Evolutionary conservation across 208 protist genomes (phyloP).

Genomic region (Trypanosoma congolense): DNA sequence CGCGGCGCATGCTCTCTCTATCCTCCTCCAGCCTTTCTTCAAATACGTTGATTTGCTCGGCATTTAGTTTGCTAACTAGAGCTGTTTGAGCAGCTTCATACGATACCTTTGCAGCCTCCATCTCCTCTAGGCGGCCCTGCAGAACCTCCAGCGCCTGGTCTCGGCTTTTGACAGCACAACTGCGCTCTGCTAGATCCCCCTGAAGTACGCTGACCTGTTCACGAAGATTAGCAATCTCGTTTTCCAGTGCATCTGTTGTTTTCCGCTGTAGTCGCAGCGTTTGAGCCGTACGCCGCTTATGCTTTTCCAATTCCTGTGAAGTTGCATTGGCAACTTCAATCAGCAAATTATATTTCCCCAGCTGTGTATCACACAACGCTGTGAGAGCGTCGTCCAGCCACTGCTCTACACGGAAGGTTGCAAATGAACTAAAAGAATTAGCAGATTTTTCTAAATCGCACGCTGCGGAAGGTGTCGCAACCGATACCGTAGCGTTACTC

Average conservation of each 20-base stretch:
- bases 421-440: too few relatives aligned
- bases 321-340: slow-evolving; percentile 6
- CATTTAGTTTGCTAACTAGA: slow-evolving; percentile 32
- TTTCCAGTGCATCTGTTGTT: slow-evolving; percentile 46
- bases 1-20: slow-evolving; percentile 31
- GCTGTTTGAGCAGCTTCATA: slow-evolving; percentile 23
- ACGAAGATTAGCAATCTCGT: slow-evolving; percentile 40
- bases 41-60: slow-evolving; percentile 51
- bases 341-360: slow-evolving; percentile 9
- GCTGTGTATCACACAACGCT: background rate
- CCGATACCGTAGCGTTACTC: background rate
- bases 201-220: slow-evolving; percentile 18
- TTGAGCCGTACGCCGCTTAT: slow-evolving; percentile 31
- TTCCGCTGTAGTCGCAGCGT: slow-evolving; percentile 49
- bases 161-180: slow-evolving; percentile 28
- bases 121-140: slow-evolving; percentile 36
- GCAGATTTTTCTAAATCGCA: background rate
- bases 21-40: slow-evolving; percentile 48
- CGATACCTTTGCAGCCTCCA: slow-evolving; percentile 23
- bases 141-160: slow-evolving; percentile 37
- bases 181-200: slow-evolving; percentile 33
- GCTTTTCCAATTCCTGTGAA: slow-evolving; percentile 26
- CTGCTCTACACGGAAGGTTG: background rate
- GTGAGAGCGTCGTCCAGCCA: slow-evolving; percentile 8
- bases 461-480: background rate